A percentile compares a stretch with the other conserved stretches of the same genome.
Conservation (phyloP, 108 stramenopile species). For the Cyclotella atomus region DNA sequence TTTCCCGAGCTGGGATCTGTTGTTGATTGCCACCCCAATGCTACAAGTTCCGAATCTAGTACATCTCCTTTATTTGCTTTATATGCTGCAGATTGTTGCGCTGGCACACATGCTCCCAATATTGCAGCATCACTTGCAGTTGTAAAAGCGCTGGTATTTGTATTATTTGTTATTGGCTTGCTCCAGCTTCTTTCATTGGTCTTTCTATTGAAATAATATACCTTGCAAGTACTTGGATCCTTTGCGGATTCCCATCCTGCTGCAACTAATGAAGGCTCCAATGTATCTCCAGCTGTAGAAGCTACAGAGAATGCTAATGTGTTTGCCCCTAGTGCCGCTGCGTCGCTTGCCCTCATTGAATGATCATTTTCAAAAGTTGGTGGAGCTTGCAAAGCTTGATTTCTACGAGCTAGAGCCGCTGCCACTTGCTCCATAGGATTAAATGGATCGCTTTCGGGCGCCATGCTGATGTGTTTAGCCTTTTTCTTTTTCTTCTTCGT, state of each 20-base stretch:
- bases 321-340: slow-evolving; percentile 39
- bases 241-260: slow-evolving; percentile 55
- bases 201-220: slow-evolving; percentile 72
- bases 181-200: slow-evolving; percentile 69
- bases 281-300: background rate
- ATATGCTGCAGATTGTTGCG: slow-evolving; percentile 1
- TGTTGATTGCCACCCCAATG: slow-evolving; percentile 51
- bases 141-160: slow-evolving; percentile 3
- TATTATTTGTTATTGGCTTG: slow-evolving; percentile 40
- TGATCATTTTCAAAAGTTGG: slow-evolving; percentile 25
- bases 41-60: slow-evolving; percentile 31
- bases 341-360: slow-evolving; percentile 25
- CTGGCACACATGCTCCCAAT: slow-evolving; percentile 24
- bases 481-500: slow-evolving; percentile 62
- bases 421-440: slow-evolving; percentile 82
- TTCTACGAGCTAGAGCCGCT: slow-evolving; percentile 58
- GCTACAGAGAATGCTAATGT: slow-evolving; percentile 14
- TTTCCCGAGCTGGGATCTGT: slow-evolving; percentile 74
- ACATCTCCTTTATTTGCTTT: background rate
- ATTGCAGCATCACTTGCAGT: slow-evolving; percentile 39
- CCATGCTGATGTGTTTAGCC: slow-evolving; percentile 19
- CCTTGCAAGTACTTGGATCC: slow-evolving; percentile 72
- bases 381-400: slow-evolving; percentile 47
- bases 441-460: slow-evolving; percentile 58
- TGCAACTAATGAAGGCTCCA: slow-evolving; percentile 30